Conservation (phyloP, 768 basidiomycete species). For the Mycena vitilis region DNA sequence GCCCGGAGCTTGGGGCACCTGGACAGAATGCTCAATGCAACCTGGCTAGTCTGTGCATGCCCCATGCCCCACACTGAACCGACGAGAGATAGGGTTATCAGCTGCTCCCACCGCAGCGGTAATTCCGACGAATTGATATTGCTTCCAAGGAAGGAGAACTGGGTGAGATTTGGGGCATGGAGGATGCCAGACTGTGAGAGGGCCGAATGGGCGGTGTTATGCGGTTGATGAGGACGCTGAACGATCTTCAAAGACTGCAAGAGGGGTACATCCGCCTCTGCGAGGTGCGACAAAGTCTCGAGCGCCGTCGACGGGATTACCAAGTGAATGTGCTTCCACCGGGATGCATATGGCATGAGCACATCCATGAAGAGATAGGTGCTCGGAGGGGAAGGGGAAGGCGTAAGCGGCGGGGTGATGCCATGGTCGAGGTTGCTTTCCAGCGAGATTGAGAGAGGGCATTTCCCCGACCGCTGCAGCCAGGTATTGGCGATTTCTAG, state of each 20-base stretch:
- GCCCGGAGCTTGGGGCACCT: slow-evolving; percentile 1
- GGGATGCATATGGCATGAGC: not conserved
- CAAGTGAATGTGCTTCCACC: slow-evolving; percentile 8
- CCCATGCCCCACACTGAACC: not conserved
- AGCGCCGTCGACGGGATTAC: not conserved
- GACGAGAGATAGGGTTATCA: not conserved
- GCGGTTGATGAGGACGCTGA: not conserved
- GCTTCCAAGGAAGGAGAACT: not conserved
- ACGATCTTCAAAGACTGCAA: not conserved
- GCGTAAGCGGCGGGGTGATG: not conserved
- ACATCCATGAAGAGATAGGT: not conserved
- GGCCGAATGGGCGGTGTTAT: not conserved
- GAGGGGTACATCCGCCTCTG: slow-evolving; percentile 12
- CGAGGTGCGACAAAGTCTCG: not conserved
- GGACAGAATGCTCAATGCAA: slow-evolving; percentile 4
- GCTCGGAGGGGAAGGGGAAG: not conserved
- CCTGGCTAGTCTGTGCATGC: not conserved
- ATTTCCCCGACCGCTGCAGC: slow-evolving; percentile 6
- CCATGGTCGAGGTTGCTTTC: not conserved
- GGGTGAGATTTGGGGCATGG: not conserved
- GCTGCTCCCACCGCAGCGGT: slow-evolving; percentile 3
- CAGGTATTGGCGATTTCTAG: slow-evolving; percentile 8
- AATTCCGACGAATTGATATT: not conserved
- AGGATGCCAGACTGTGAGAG: not conserved
- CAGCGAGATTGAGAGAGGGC: slow-evolving; percentile 9